Evolutionary conservation across 441 rosid species (phyloP), one percentile per base, ranked within the genome.

Genomic region (Lepidium campestre): DNA sequence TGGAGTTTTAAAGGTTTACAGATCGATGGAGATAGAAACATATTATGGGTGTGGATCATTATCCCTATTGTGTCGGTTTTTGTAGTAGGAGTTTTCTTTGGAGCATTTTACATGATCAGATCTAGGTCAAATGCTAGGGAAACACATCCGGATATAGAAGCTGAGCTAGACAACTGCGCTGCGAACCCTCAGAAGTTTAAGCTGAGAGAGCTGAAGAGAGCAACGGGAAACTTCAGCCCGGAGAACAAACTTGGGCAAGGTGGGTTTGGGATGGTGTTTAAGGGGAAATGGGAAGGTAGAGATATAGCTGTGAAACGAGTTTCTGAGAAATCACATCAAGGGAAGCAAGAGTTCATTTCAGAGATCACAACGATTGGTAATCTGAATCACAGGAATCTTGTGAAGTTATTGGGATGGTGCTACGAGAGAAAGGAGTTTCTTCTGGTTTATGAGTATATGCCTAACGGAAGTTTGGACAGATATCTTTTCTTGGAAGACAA

Each of bases 351-450:
- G 67, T 90, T 90, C 76, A 77, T 85, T 15, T 79, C 90, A 1
- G 87, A 87, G 75, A 88, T 90, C 65, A 87, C 85, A n/a, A 87
- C 91, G 7, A 87, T 90, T 1, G 87, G 96, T 48, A 83, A 77
- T 42, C 78, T 90, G 15, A 80, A 80, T 17, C 91, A 90, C 54
- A 62, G 74, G 53, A 84, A 90, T 39, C 78, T 87, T 0, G 96
- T 87, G 32, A 87, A 79, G 75, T 57, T 87, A 53, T 79, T 86
- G 34, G 92, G 92, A 23, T 87, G 94, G 94, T 87, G 90, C 67
- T 82, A 86, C 13, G 80, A 90, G 70, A 77, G 64, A 11, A 46
- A 49, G 0, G 85, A 86, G 57, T 74, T 70, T 70, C 85, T 90
- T 42, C 76, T 90, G 0, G 83, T 86, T 4, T 90, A 87, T 37